A percentile compares a stretch with the other conserved stretches of the same genome.
Conservation (phyloP, 768 basidiomycete species). For the Mycena belliarum region DNA sequence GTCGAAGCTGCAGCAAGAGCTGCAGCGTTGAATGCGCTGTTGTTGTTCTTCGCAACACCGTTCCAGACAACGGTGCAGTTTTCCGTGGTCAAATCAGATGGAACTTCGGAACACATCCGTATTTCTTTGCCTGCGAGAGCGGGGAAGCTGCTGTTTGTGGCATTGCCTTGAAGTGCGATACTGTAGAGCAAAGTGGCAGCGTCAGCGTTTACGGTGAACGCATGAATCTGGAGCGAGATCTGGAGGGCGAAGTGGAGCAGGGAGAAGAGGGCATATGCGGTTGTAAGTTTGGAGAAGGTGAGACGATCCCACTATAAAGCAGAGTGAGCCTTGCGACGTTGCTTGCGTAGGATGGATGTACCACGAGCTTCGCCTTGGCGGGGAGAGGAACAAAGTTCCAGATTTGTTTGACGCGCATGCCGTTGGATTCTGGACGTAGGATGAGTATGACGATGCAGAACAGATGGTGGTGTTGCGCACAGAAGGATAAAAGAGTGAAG, state of each 20-base stretch:
- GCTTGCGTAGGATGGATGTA: constrained; percentile 30
- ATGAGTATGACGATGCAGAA: neutral
- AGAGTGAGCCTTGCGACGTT: neutral
- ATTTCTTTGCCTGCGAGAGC: constrained; percentile 50
- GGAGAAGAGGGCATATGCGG: constrained; percentile 68
- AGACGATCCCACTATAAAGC: constrained; percentile 62
- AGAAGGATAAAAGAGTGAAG: constrained; percentile 30
- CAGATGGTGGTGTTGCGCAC: constrained; percentile 5
- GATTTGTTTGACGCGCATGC: constrained; percentile 43
- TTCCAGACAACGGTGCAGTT: constrained; percentile 61
- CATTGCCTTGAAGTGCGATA: constrained; percentile 52
- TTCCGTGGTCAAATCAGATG: constrained; percentile 38
- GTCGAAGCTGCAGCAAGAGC: constrained; percentile 5
- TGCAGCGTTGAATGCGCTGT: constrained; percentile 4
- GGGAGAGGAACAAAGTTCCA: constrained; percentile 38
- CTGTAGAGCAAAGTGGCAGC: constrained; percentile 54
- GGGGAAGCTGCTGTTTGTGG: constrained; percentile 50
- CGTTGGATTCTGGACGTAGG: constrained; percentile 7
- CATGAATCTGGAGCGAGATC: constrained; percentile 66
- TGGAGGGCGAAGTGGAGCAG: constrained; percentile 67
- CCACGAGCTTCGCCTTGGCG: constrained; percentile 47
- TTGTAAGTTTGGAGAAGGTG: constrained; percentile 66
- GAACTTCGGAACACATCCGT: constrained; percentile 58
- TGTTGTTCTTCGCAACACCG: constrained; percentile 32
- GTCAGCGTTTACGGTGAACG: constrained; percentile 62